Evolutionary conservation across 169 alveolate species (phyloP), one percentile per base, ranked within the genome.

Genomic region (Plasmodium cynomolgi): DNA sequence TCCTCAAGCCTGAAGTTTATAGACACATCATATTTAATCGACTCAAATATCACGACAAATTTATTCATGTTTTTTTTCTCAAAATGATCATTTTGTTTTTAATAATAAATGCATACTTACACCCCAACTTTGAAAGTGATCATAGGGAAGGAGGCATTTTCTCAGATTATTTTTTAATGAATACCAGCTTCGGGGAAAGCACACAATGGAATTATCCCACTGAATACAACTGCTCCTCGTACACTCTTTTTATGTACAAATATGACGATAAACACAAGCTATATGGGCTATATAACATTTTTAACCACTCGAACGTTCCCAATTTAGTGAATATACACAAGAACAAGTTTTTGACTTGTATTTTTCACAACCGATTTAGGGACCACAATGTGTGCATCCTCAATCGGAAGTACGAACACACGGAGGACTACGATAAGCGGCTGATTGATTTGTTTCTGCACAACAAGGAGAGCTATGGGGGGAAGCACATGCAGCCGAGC

Each of bases 11-110:
- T 3, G 91, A 88, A 81, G 82, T 88, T 37, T 88, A 88, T 88
- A 88, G 94, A 79, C 94, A 88, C 72, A 88, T 88, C 26, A 73
- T 88, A 58, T 88, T 80, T 68, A 88, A 88, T 80, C 68, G 94
- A 17, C 73, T 88, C 50, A 26, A 88, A 41, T 88, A 88, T 79
- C 88, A 81, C 37, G 94, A 88, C 41, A 88, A 62, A 58, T 77
- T 56, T 80, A 88, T 88, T 58, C 86, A 88, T 50, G 41, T n/a
- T 23, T 88, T 88, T 80, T 88, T 88, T 54, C 73, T 88, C 3
- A 88, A 88, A 34, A 88, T 88, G 56, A 88, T 88, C 3, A 33
- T 88, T 44, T 20, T 88, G 34, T 88, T 88, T 88, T 80, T 80
- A 31, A 88, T 88, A 88, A 88, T 88, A 79, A 88, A 88, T 88